These are phyloP conservation scores for Scopulariopsis brevicaulis DNA, from an alignment of 2,329 filamentous ascomycete genomes.

Conservation along the genomic window DNA sequence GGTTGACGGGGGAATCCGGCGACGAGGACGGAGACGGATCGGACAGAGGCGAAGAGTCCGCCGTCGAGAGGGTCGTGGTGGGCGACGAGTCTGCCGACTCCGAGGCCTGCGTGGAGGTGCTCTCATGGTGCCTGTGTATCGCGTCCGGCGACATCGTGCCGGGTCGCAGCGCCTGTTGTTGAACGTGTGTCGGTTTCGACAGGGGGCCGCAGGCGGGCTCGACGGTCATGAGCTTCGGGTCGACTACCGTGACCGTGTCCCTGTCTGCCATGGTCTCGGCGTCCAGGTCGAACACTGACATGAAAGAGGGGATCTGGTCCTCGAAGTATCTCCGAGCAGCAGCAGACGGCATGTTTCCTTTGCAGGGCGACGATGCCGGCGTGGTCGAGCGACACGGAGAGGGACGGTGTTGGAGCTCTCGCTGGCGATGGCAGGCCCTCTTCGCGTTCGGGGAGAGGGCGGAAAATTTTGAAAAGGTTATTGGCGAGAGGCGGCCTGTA, in stretches of 20 bases:
- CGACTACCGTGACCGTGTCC: conserved; percentile 40
- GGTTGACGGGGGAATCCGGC: conserved; percentile 74
- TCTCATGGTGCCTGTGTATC: conserved; percentile 61
- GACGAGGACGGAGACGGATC: conserved; percentile 88
- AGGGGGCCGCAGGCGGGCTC: conserved; percentile 22
- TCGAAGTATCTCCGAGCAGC: conserved; percentile 50
- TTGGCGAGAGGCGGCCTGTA: conserved; percentile 1
- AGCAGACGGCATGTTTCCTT: conserved; percentile 49
- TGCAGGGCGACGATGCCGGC: not conserved
- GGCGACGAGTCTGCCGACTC: conserved; percentile 91
- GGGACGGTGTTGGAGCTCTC: not conserved
- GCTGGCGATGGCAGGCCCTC: not conserved
- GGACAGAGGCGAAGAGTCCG: conserved; percentile 80
- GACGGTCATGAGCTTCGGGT: conserved; percentile 39
- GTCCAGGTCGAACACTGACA: conserved; percentile 63
- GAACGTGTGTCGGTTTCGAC: conserved; percentile 14
- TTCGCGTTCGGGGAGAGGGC: not conserved
- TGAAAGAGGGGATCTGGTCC: conserved; percentile 64
- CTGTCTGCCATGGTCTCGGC: conserved; percentile 40
- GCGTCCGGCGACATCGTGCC: conserved; percentile 30
- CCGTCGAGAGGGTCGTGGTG: conserved; percentile 85
- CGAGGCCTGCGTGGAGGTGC: conserved; percentile 65
- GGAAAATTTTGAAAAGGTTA: not conserved
- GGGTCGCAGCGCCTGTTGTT: conserved; percentile 25
- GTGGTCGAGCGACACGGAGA: not conserved